These are phyloP conservation scores for Podospora appendiculata DNA, from an alignment of 495 filamentous ascomycete species.

Conservation along the genomic window DNA sequence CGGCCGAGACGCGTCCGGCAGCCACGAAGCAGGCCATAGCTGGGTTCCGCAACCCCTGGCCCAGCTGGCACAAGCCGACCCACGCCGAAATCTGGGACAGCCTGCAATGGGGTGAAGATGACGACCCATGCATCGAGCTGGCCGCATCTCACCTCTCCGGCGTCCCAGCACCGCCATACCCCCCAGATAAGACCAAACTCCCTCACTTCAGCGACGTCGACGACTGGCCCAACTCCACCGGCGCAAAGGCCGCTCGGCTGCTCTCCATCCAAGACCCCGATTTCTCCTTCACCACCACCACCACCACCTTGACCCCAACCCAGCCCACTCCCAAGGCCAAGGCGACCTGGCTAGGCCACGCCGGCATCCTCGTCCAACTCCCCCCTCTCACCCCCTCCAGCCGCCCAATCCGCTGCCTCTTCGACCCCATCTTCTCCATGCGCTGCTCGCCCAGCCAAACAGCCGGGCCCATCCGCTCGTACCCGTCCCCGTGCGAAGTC, in stretches of 20 bases:
- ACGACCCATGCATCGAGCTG: conserved; percentile 12
- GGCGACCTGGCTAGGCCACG: conserved; percentile 48
- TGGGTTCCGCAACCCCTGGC: conserved; percentile 48
- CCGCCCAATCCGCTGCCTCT: conserved; percentile 26
- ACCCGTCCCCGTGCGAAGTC: conserved; percentile 39
- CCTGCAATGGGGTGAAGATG: conserved; percentile 18
- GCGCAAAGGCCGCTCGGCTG: conserved; percentile 13
- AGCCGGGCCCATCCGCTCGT: conserved; percentile 43
- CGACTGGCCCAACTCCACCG: conserved; percentile 9
- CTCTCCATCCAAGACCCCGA: conserved; percentile 16
- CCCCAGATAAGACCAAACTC: not conserved
- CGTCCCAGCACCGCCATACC: not conserved
- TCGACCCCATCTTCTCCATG: conserved; percentile 48
- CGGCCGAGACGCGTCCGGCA: too few species aligned
- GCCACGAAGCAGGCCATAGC: not conserved
- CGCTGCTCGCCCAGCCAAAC: conserved; percentile 37
- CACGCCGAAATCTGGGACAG: conserved; percentile 16
- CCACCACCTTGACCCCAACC: not conserved
- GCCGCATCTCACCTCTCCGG: conserved; percentile 12
- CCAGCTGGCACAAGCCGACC: conserved; percentile 31
- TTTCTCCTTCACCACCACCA: conserved; percentile 9
- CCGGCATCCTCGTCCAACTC: conserved; percentile 38
- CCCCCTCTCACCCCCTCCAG: not conserved
- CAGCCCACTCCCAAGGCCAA: conserved; percentile 16
- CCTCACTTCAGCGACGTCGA: conserved; percentile 10